These are phyloP conservation scores for Aspergillus ostianus DNA, from an alignment of 495 filamentous ascomycete species.

Conservation along the genomic window DNA sequence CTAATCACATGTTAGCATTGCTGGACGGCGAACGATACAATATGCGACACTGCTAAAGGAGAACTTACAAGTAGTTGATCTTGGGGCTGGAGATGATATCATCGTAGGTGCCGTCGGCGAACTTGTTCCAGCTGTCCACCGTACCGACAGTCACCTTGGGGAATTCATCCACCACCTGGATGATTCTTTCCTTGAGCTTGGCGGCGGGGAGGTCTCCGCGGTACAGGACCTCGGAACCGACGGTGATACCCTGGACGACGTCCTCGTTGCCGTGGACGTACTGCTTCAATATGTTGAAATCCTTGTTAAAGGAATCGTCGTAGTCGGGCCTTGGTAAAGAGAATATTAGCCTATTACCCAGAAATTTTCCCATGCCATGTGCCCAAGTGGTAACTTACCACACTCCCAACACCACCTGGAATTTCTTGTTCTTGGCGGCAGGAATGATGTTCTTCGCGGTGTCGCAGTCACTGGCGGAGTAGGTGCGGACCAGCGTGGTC, in stretches of 20 bases:
- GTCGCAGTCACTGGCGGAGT: constrained; percentile 64
- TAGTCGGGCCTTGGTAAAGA: constrained; percentile 59
- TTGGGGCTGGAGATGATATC: constrained; percentile 54
- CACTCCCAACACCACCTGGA: constrained; percentile 73
- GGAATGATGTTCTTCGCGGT: constrained; percentile 66
- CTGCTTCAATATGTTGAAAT: constrained; percentile 58
- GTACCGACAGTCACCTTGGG: constrained; percentile 64
- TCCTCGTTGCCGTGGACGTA: constrained; percentile 52
- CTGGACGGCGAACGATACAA: not conserved
- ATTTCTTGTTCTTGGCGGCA: constrained; percentile 67
- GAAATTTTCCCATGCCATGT: too few relatives aligned
- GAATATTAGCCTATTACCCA: constrained; percentile 4
- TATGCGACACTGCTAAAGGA: not conserved
- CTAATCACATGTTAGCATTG: constrained; percentile 20
- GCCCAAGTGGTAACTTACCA: constrained; percentile 51
- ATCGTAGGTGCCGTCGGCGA: constrained; percentile 70
- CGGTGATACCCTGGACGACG: constrained; percentile 70
- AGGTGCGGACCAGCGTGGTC: constrained; percentile 64
- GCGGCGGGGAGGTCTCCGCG: constrained; percentile 66
- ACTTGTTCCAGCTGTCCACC: constrained; percentile 83
- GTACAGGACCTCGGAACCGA: constrained; percentile 77
- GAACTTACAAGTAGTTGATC: constrained; percentile 60
- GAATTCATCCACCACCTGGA: constrained; percentile 55
- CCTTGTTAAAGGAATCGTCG: constrained; percentile 60
- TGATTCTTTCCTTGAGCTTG: constrained; percentile 61